phyloP scores from a whole-genome alignment of 2,329 filamentous ascomycete species.

The Phialophora macrospora region DNA sequence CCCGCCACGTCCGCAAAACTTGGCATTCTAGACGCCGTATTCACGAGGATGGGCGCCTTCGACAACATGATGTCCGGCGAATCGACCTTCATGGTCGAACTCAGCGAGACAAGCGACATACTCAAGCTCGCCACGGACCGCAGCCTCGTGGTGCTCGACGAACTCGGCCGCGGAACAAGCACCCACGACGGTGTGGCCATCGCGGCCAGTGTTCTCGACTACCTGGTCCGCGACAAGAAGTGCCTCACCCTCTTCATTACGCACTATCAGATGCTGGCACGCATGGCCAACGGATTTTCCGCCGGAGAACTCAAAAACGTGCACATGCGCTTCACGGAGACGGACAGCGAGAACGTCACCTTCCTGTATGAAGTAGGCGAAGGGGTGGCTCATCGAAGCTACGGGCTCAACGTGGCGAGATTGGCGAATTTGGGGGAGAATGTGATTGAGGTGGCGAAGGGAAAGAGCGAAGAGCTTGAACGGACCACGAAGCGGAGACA shows the following conservation, averaged over 20 bases:
- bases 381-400: constrained; percentile 90
- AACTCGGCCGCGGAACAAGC: constrained; percentile 88
- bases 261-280: constrained; percentile 88
- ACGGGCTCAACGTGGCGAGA: constrained; percentile 89
- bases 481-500: constrained; percentile 68
- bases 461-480: constrained; percentile 81
- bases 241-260: constrained; percentile 95
- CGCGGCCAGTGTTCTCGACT: constrained; percentile 85
- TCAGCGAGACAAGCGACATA: constrained; percentile 89
- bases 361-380: constrained; percentile 93
- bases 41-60: constrained; percentile 93
- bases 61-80: constrained; percentile 97
- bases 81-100: constrained; percentile 96
- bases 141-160: constrained; percentile 88
- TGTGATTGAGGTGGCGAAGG: constrained; percentile 78
- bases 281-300: constrained; percentile 71
- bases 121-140: constrained; percentile 84
- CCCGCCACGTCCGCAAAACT: constrained; percentile 75
- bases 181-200: constrained; percentile 97
- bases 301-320: constrained; percentile 76
- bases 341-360: constrained; percentile 76
- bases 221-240: constrained; percentile 74
- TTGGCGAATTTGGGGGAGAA: constrained; percentile 78
- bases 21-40: constrained; percentile 86
- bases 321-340: constrained; percentile 85